phyloP scores from a whole-genome alignment of 805 yeast species.

The Lipomyces yamadae region DNA sequence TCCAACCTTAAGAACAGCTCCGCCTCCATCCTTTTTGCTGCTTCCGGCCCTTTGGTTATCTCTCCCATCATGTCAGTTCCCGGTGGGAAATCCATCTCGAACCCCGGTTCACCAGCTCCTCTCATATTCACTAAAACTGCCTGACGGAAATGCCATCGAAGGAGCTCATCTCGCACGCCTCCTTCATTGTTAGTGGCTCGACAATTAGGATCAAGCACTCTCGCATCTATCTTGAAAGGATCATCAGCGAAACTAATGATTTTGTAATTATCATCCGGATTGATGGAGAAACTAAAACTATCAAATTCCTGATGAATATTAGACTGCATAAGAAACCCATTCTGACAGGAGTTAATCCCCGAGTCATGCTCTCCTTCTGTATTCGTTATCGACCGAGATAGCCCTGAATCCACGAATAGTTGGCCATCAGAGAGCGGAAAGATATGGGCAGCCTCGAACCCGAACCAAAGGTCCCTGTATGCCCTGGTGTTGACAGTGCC shows the following conservation, averaged over 20 bases:
- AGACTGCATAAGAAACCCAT: neutral
- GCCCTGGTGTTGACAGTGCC: neutral
- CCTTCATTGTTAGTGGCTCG: neutral
- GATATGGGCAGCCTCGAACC: conserved; percentile 4
- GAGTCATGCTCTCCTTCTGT: conserved; percentile 6
- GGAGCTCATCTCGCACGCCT: conserved; percentile 4
- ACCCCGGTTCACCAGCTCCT: no score
- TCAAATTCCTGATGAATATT: neutral
- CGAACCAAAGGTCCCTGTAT: neutral
- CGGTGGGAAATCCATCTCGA: no score
- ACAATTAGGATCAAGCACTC: neutral
- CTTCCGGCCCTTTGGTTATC: no score
- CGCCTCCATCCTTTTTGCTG: no score
- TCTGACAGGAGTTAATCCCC: conserved; percentile 1
- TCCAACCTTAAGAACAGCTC: no score
- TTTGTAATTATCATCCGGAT: conserved; percentile 3
- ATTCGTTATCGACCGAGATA: neutral
- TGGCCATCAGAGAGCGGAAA: neutral
- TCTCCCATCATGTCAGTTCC: no score
- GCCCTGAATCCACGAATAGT: neutral
- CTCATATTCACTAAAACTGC: conserved; percentile 1
- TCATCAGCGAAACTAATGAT: neutral
- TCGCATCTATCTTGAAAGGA: conserved; percentile 3
- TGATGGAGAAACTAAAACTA: no score
- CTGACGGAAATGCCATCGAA: conserved; percentile 8